phyloP scores from a whole-genome alignment of 106 monocot genomes.

The Hemerocallis citrina region DNA sequence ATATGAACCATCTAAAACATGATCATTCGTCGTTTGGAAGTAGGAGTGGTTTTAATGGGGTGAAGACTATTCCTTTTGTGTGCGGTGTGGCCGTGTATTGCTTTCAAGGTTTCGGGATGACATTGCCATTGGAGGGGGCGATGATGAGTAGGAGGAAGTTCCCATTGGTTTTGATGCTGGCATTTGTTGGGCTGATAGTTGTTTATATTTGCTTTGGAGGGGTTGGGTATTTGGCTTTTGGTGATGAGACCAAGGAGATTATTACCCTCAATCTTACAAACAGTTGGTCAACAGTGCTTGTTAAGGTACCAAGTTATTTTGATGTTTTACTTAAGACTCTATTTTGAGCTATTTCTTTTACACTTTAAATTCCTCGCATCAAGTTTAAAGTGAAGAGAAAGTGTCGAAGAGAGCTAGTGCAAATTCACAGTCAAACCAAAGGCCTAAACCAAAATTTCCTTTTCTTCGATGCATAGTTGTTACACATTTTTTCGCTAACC shows the following conservation, averaged over 20 bases:
- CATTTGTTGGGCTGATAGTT: not conserved
- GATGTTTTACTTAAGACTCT: too few relatives aligned
- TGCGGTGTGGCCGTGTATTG: constrained; percentile 4
- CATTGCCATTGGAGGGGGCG: not conserved
- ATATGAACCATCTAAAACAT: constrained; percentile 21
- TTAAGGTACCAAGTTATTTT: too few relatives aligned
- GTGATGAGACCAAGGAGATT: not conserved
- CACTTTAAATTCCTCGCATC: too few relatives aligned
- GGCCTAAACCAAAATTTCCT: too few relatives aligned
- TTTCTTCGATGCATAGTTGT: too few relatives aligned
- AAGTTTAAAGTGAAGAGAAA: too few relatives aligned
- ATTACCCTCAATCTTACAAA: constrained; percentile 1
- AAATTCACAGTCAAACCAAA: too few relatives aligned
- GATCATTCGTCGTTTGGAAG: not conserved
- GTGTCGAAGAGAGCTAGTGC: too few relatives aligned
- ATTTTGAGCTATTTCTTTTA: too few relatives aligned
- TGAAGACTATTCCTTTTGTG: constrained; percentile 1
- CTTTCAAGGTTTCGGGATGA: constrained; percentile 2
- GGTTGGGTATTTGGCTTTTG: not conserved
- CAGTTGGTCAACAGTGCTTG: not conserved
- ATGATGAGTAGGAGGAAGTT: not conserved
- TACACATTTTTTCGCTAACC: too few relatives aligned
- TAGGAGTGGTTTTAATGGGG: not conserved
- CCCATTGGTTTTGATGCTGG: not conserved
- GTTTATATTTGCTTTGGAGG: not conserved